A percentile compares a stretch with the other conserved stretches of the same genome.
phyloP scores from a whole-genome alignment of 345 rosid species.

The Salix udensis region DNA sequence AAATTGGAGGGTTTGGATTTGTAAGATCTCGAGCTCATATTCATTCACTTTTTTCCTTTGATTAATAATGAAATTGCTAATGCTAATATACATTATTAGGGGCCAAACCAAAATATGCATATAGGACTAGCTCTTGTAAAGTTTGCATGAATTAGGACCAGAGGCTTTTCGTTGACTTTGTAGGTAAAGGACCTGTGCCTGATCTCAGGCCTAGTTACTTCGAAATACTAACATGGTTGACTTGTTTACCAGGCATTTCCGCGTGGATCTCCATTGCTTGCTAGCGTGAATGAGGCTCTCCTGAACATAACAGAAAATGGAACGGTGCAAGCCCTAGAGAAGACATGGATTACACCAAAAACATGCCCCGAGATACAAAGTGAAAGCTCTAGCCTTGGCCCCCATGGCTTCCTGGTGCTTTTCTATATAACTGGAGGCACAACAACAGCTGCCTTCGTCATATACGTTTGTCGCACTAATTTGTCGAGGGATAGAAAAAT shows the following conservation, averaged over 20 bases:
- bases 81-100: no score
- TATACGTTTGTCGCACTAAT: neutral
- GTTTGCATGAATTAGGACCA: no score
- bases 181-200: no score
- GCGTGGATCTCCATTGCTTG: conserved; percentile 24
- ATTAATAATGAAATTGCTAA: no score
- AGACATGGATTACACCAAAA: conserved; percentile 9
- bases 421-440: conserved; percentile 18
- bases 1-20: conserved; percentile 23
- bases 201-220: no score
- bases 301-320: conserved; percentile 24
- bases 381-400: conserved; percentile 15
- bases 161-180: no score
- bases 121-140: no score
- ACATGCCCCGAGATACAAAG: conserved; percentile 5
- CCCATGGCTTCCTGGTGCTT: conserved; percentile 12
- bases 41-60: no score
- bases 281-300: conserved; percentile 18
- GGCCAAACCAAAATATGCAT: no score
- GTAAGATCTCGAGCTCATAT: neutral
- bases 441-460: conserved; percentile 18
- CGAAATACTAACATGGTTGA: neutral
- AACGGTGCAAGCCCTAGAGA: conserved; percentile 20
- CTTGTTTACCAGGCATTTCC: conserved; percentile 14
- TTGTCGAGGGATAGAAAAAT: no score